phyloP scores from a whole-genome alignment of 2,329 filamentous ascomycete species.

The Ascochyta koolunga region DNA sequence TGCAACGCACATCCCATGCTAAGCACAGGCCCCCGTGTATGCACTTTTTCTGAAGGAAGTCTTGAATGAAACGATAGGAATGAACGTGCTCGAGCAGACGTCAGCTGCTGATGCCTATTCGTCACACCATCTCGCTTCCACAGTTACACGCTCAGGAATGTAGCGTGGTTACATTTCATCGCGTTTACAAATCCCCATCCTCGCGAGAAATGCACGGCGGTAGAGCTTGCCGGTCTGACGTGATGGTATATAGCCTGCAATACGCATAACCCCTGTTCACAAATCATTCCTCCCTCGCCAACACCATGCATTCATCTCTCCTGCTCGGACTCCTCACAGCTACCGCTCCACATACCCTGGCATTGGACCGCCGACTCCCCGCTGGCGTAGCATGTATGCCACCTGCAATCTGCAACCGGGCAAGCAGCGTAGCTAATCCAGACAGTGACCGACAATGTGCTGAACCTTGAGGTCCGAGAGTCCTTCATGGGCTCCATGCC shows the following conservation, averaged over 20 bases:
- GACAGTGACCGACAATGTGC: constrained; percentile 7
- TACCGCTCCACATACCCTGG: not conserved
- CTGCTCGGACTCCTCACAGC: not conserved
- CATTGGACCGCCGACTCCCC: constrained; percentile 1
- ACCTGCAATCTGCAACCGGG: too few relatives aligned
- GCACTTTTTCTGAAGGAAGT: constrained; percentile 9
- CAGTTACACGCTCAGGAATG: constrained; percentile 13
- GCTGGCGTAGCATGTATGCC: not conserved
- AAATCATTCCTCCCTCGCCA: not conserved
- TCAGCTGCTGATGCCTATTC: constrained; percentile 1
- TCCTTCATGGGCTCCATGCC: not conserved
- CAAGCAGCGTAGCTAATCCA: not conserved
- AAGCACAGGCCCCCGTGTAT: constrained; percentile 9
- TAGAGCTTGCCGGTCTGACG: not conserved
- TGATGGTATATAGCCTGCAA: constrained; percentile 7
- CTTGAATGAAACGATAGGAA: constrained; percentile 14
- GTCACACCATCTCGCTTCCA: constrained; percentile 8
- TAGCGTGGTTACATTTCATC: constrained; percentile 16
- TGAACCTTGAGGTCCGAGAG: constrained; percentile 8
- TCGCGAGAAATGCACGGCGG: constrained; percentile 7
- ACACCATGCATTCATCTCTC: constrained; percentile 7
- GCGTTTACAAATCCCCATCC: constrained; percentile 4
- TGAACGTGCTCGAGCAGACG: constrained; percentile 5
- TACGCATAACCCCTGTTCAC: not conserved
- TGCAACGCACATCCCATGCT: not conserved